phyloP scores from a whole-genome alignment of 2,329 filamentous ascomycete genomes.

The Apiospora arundinis region DNA sequence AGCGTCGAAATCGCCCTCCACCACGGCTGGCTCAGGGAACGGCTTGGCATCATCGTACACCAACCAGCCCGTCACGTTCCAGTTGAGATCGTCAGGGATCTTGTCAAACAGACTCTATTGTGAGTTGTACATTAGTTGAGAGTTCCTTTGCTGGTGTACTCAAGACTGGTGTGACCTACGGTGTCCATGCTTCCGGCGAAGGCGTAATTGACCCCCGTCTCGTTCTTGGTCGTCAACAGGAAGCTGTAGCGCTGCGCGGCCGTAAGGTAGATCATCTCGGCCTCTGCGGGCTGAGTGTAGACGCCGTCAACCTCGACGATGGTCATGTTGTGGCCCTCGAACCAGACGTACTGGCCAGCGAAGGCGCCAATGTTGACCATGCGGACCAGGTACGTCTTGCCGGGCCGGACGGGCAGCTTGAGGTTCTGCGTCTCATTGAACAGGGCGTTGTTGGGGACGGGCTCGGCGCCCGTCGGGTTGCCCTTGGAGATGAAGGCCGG shows the following conservation, averaged over 20 bases:
- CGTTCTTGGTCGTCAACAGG: constrained; percentile 67
- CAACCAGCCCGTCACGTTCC: constrained; percentile 71
- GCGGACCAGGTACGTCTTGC: constrained; percentile 75
- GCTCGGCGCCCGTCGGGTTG: constrained; percentile 66
- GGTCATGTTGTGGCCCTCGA: constrained; percentile 70
- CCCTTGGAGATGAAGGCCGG: constrained; percentile 56
- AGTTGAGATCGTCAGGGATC: constrained; percentile 71
- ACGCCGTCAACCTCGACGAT: constrained; percentile 78
- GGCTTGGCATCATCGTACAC: constrained; percentile 57
- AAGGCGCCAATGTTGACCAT: constrained; percentile 78
- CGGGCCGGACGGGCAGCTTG: constrained; percentile 64
- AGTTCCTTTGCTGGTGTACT: neutral
- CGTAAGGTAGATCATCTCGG: constrained; percentile 69
- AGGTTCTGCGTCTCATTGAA: constrained; percentile 74
- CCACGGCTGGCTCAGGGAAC: constrained; percentile 55
- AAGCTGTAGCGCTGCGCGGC: constrained; percentile 72
- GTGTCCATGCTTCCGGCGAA: constrained; percentile 75
- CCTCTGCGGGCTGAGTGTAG: constrained; percentile 66
- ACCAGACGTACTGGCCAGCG: constrained; percentile 69
- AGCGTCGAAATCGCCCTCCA: constrained; percentile 62
- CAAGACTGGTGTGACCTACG: constrained; percentile 44
- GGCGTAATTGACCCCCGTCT: constrained; percentile 67
- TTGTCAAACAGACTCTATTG: constrained; percentile 70
- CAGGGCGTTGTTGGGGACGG: constrained; percentile 71
- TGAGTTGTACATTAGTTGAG: constrained; percentile 11